Evolutionary conservation across 306 rosid species (phyloP).

Genomic region (Delonix regia): DNA sequence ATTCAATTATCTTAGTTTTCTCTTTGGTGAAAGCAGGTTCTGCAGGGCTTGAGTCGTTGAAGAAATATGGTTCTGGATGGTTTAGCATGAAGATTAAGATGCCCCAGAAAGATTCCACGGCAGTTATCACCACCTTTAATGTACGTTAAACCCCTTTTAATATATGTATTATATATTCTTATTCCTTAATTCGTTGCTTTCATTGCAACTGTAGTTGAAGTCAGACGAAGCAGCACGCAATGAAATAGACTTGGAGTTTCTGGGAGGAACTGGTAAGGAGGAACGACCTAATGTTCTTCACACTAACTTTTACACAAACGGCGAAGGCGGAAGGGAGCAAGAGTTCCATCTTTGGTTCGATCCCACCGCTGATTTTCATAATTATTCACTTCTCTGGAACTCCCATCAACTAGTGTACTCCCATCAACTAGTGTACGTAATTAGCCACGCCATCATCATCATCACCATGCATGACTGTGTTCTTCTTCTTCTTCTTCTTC

Average conservation of each 20-base stretch:
- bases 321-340: slow-evolving; percentile 32
- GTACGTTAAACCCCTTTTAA: not conserved
- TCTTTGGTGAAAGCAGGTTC: not conserved
- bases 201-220: slow-evolving; percentile 7
- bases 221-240: slow-evolving; percentile 1
- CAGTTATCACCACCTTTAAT: slow-evolving; percentile 36
- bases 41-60: slow-evolving; percentile 24
- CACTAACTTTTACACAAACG: slow-evolving; percentile 35
- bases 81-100: slow-evolving; percentile 31
- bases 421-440: not conserved
- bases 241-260: slow-evolving; percentile 45
- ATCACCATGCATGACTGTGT: too few relatives aligned
- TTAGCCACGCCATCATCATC: too few relatives aligned
- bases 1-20: not conserved
- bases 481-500: too few relatives aligned
- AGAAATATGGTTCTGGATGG: slow-evolving; percentile 29
- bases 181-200: not conserved
- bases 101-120: slow-evolving; percentile 17
- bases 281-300: slow-evolving; percentile 14
- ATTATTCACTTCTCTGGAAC: slow-evolving; percentile 39
- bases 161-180: not conserved
- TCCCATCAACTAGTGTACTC: not conserved
- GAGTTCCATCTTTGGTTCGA: slow-evolving; percentile 31
- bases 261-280: slow-evolving; percentile 17
- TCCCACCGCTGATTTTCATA: slow-evolving; percentile 34